These are phyloP conservation scores for Filobasidium wieringae DNA, from an alignment of 768 basidiomycete genomes.

Conservation along the genomic window DNA sequence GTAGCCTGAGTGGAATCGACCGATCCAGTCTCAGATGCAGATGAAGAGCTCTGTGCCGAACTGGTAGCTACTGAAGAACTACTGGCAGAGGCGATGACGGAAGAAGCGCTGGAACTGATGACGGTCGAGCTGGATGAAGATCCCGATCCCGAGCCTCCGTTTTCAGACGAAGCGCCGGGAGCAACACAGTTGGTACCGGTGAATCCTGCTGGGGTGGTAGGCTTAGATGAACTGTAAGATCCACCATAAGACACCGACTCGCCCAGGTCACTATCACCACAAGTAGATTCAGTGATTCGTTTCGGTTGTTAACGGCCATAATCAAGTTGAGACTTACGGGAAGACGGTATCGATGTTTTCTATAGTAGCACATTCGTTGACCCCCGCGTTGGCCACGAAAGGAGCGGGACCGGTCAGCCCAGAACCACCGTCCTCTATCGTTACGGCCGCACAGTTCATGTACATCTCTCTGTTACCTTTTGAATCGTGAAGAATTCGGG, in stretches of 20 bases:
- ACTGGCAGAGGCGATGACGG: not conserved
- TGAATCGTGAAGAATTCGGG: not conserved
- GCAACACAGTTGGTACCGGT: conserved; percentile 31
- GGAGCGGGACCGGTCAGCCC: conserved; percentile 32
- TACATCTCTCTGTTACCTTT: conserved; percentile 17
- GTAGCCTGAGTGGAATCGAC: not conserved
- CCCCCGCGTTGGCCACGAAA: conserved; percentile 34
- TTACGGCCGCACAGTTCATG: conserved; percentile 35
- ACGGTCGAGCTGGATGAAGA: not conserved
- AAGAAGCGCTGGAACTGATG: not conserved
- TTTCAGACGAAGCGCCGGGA: conserved; percentile 17
- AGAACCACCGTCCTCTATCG: conserved; percentile 28
- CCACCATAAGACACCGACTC: conserved; percentile 29
- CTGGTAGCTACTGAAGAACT: not conserved
- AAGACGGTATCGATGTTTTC: conserved; percentile 31
- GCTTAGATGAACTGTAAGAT: conserved; percentile 21
- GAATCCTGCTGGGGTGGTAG: conserved; percentile 24
- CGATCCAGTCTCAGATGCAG: not conserved
- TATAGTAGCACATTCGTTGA: conserved; percentile 33
- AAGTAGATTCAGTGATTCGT: not conserved
- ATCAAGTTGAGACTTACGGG: conserved; percentile 13
- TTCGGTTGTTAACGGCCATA: not conserved
- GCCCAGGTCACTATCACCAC: conserved; percentile 19
- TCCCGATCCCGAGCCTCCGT: not conserved
- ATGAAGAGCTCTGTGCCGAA: not conserved